Percentiles rank a stretch among this genome's conserved stretches.
Evolutionary conservation across 108 stramenopile genomes (phyloP).

Genomic region (Conticribra guillardii): DNA sequence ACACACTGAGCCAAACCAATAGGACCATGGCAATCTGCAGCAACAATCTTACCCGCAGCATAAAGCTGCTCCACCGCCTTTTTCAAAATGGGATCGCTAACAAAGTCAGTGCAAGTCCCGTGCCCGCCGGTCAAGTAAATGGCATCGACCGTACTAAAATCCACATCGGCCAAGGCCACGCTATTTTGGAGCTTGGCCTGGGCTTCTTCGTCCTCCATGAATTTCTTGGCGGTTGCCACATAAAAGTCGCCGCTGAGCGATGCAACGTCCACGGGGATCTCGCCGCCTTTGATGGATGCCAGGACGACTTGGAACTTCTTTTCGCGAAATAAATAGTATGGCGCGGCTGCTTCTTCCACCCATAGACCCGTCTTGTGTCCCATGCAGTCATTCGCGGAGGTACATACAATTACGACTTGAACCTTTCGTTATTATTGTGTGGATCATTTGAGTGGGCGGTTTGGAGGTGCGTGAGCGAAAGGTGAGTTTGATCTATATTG

Average conservation of each 20-base stretch:
- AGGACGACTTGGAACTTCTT: conserved; percentile 68
- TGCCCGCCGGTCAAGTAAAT: conserved; percentile 76
- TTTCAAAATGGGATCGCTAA: conserved; percentile 57
- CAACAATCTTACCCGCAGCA: conserved; percentile 64
- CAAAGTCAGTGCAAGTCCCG: conserved; percentile 74
- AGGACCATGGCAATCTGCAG: conserved; percentile 83
- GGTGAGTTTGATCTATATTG: no score
- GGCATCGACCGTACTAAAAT: conserved; percentile 61
- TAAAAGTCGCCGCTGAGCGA: conserved; percentile 58
- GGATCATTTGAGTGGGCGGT: no score
- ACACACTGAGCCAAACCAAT: conserved; percentile 67
- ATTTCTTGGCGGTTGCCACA: conserved; percentile 67
- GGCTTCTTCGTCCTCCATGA: conserved; percentile 71
- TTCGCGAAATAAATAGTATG: conserved; percentile 74
- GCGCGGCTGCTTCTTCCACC: conserved; percentile 78
- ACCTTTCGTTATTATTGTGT: no score
- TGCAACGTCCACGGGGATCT: conserved; percentile 69
- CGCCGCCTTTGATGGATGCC: conserved; percentile 65
- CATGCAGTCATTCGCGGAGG: conserved; percentile 33
- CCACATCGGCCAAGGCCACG: conserved; percentile 51
- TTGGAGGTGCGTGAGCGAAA: no score
- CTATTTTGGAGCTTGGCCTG: conserved; percentile 60
- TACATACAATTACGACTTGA: conserved; percentile 39
- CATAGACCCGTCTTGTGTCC: conserved; percentile 72
- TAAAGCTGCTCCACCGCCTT: conserved; percentile 65